Evolutionary conservation across 2,329 filamentous ascomycete species (phyloP), one percentile per base, ranked within the genome.

Genomic region (Pseudofabraea citricarpa): DNA sequence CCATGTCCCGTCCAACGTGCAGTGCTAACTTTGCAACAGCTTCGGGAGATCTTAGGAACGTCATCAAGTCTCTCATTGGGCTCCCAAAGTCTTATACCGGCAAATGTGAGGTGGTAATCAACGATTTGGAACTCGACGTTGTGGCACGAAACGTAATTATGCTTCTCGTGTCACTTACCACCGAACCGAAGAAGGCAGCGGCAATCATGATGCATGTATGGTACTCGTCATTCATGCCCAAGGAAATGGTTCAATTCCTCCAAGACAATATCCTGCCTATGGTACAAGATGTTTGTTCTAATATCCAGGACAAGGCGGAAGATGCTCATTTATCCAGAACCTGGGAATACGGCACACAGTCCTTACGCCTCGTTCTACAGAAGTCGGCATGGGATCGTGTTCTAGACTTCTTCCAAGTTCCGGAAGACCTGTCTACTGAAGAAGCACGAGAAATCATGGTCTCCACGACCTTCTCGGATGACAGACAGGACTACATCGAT

Each of bases 41-140:
- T 4, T 72, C 68, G 7, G 68, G 65, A 6, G 66, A 71, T 43
- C 41, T 64, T 8, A 57, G 69, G 20, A 71, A 72, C 41, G 50
- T 68, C 4, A 41, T 72, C 43, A 64, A 64, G 49, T 64, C 69
- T 0, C 47, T 72, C 3, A 52, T 51, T 2, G 37, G 46, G 2
- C 47, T 73, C 5, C 64, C 67, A 0, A 27, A 35, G 3, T 46
- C 19, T 0, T 68, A 63, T 42, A 45, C 29, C 0, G 49, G 52
- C 1, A 6, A 37, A 1, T 46, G 66, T 22, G 40, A 53, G 0
- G 43, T 64, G 1, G 50, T 56, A 2, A 40, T 74, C 19, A 73
- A 74, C 44, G 69, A 73, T 51, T 13, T 5, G 4, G 62, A 70
- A 12, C 48, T 64, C 7, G 47, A 57, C 10, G 48, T 71, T n/a